phyloP scores from a whole-genome alignment of 2,329 filamentous ascomycete genomes.

The Xylaria sp. region DNA sequence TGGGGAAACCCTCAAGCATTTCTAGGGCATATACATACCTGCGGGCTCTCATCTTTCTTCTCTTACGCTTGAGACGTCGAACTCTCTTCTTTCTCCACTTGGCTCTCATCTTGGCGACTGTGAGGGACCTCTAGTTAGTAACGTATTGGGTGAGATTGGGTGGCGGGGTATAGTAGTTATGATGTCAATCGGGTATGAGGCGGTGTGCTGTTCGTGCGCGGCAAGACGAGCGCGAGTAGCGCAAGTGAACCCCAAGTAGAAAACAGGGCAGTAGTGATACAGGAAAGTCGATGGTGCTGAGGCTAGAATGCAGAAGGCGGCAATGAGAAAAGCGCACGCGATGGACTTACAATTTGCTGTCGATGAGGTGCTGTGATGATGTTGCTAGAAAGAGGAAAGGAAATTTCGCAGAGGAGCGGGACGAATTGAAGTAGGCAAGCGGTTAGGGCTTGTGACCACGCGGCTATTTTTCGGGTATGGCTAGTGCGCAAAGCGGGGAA shows the following conservation, averaged over 20 bases:
- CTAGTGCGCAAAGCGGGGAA: conserved; percentile 21
- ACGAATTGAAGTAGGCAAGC: conserved; percentile 46
- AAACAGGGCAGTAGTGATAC: neutral
- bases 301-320: neutral
- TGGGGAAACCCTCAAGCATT: neutral
- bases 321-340: neutral
- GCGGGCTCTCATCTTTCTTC: conserved; percentile 99
- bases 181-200: conserved; percentile 28
- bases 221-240: conserved; percentile 10
- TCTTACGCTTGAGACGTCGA: conserved; percentile 99
- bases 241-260: neutral
- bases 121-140: conserved; percentile 38
- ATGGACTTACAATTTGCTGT: conserved; percentile 49
- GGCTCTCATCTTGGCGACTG: conserved; percentile 77
- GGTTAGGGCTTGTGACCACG: conserved; percentile 48
- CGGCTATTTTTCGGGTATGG: conserved; percentile 45
- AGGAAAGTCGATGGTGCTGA: neutral
- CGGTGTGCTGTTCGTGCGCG: conserved; percentile 24
- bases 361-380: conserved; percentile 50
- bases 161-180: conserved; percentile 9
- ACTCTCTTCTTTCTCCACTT: conserved; percentile 99
- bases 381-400: conserved; percentile 46
- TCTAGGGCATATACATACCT: conserved; percentile 72
- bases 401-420: conserved; percentile 39
- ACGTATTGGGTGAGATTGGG: neutral